Evolutionary conservation across 306 rosid genomes (phyloP), one percentile per base, ranked within the genome.

Genomic region (Fragaria vesca): DNA sequence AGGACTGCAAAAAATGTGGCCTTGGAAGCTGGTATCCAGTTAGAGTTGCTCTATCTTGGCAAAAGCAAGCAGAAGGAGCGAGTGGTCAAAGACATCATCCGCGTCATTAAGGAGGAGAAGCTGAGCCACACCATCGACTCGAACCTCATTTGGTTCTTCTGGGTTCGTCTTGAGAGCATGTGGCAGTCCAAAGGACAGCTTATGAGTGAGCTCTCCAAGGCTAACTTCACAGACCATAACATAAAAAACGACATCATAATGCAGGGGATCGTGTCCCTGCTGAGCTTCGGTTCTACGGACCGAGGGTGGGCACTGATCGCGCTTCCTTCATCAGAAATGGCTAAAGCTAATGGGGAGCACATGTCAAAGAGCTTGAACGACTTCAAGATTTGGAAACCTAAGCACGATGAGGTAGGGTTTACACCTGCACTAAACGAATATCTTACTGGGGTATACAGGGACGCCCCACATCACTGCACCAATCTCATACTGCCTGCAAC

Each of bases 31-130:
- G 66, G 76, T 21, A 28, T 87, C 18, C 80, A 80, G 28, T 57
- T 92, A 42, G 93, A 90, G 72, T 76, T 92, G 75, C 77, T 90
- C 4, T 92, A 90, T 42, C 85, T 88, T 18, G 97, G 95, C 12
- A 88, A 73, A 79, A 80, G 84, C 85, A 87, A 90, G 45, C 78
- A 90, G 18, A 82, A 87, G 16, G 87, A 90, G 65, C 84, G 73
- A 76, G 72, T 81, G 6, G 43, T 8, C 34, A 80, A 2, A 24
- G 75, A 71, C 70, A 84, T 67, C 84, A 61, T 24, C 0, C 60
- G 26, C 20, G 62, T 79, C 12, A 54, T 30, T 18, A 30, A 5
- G 21, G 4, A 66, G 24, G 91, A 88, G 54, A 81, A 76, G 0
- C 57, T 90, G 26, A 86, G 93, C 85, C 72, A 43, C 52, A 15